Conservation (phyloP, 192 early-diverging fungal species). For the Backusella mclennaniae region DNA sequence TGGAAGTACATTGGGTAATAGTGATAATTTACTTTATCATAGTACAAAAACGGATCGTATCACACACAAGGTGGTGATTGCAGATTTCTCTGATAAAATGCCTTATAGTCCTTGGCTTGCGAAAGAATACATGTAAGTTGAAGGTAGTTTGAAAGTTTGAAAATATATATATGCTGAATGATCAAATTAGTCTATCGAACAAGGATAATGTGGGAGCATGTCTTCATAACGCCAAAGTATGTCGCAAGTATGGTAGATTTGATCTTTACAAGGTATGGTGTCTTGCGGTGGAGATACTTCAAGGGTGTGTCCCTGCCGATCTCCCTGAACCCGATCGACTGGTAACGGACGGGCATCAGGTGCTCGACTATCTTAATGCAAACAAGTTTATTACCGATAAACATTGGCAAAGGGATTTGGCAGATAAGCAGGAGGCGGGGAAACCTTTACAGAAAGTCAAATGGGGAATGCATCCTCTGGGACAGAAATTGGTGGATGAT, state of each 20-base stretch:
- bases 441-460: constrained; percentile 41
- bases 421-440: constrained; percentile 12
- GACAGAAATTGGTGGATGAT: constrained; percentile 46
- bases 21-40: constrained; percentile 29
- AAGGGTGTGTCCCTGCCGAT: constrained; percentile 45
- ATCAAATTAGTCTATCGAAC: constrained; percentile 49
- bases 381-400: constrained; percentile 35
- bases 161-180: constrained; percentile 3
- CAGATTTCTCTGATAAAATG: constrained; percentile 55
- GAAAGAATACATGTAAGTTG: constrained; percentile 55
- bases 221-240: constrained; percentile 57
- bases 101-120: constrained; percentile 61
- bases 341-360: neutral
- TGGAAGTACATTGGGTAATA: constrained; percentile 16
- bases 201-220: constrained; percentile 61
- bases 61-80: constrained; percentile 43
- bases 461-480: constrained; percentile 65
- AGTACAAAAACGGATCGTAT: constrained; percentile 26
- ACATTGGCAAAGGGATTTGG: constrained; percentile 6
- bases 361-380: constrained; percentile 20
- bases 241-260: constrained; percentile 40
- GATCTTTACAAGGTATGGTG: constrained; percentile 69
- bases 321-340: constrained; percentile 11
- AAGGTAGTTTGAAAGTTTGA: constrained; percentile 18
- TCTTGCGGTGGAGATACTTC: constrained; percentile 57